Evolutionary conservation across 768 basidiomycete genomes (phyloP).

Genomic region (Vararia minispora): DNA sequence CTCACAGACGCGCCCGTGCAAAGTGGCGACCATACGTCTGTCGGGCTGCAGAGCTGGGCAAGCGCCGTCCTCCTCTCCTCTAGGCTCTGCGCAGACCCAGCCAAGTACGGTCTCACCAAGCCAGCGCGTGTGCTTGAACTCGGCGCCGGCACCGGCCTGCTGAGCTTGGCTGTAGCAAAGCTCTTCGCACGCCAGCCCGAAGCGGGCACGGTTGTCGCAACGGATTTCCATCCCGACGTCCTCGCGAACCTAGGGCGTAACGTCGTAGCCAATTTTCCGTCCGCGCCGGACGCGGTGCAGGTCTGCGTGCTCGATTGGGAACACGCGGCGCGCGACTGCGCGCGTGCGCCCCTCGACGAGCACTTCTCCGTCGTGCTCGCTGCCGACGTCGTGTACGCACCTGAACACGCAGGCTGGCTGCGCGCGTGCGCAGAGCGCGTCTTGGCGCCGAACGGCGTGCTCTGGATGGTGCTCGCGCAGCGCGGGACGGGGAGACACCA

Average conservation of each 20-base stretch:
- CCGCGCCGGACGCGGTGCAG: constrained; percentile 20
- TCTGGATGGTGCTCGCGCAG: constrained; percentile 66
- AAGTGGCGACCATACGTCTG: constrained; percentile 60
- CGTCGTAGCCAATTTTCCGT: constrained; percentile 38
- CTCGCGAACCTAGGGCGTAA: constrained; percentile 57
- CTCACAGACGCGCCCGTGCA: constrained; percentile 62
- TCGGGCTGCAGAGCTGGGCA: constrained; percentile 81
- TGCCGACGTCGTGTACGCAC: constrained; percentile 73
- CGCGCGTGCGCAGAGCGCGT: constrained; percentile 43
- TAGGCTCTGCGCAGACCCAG: constrained; percentile 40
- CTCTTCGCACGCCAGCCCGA: constrained; percentile 21
- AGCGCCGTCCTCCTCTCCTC: constrained; percentile 64
- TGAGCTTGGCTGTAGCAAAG: constrained; percentile 59
- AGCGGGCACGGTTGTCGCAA: constrained; percentile 39
- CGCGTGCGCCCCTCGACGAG: constrained; percentile 22
- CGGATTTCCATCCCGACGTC: constrained; percentile 73
- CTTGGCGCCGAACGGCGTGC: constrained; percentile 36
- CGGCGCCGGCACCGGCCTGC: constrained; percentile 77
- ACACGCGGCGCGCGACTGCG: constrained; percentile 24
- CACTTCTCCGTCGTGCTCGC: constrained; percentile 65
- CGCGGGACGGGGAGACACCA: constrained; percentile 56
- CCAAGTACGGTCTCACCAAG: constrained; percentile 24
- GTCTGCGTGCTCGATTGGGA: constrained; percentile 61
- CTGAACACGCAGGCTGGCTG: constrained; percentile 60
- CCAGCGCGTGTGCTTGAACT: constrained; percentile 48